Conservation (phyloP, 441 rosid species). For the Codiaeum variegatum region DNA sequence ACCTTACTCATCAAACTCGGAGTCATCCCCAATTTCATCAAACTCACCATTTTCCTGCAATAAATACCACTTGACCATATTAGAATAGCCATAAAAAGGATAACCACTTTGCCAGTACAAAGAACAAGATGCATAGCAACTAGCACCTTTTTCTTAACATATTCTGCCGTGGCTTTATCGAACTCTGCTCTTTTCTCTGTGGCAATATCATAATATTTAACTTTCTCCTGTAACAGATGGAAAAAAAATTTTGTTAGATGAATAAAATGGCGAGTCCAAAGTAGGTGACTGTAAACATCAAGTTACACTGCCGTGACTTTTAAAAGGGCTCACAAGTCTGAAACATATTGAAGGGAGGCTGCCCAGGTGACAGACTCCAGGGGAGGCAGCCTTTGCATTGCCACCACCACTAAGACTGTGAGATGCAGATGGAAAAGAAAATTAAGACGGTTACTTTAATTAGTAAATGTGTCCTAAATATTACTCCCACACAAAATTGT, state of each 20-base stretch:
- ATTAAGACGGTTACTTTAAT: not conserved
- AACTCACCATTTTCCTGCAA: constrained; percentile 64
- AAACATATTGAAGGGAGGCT: not conserved
- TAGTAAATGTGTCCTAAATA: not conserved
- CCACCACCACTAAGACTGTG: not conserved
- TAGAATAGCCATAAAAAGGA: not conserved
- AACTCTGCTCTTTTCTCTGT: constrained; percentile 82
- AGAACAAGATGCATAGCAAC: not conserved
- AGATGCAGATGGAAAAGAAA: not conserved
- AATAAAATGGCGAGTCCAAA: not conserved
- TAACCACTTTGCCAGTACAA: not conserved
- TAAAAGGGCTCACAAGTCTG: not conserved
- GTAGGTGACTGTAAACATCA: not conserved
- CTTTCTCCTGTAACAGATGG: constrained; percentile 59
- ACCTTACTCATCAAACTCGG: constrained; percentile 49
- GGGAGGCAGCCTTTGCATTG: not conserved
- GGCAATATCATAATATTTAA: constrained; percentile 81
- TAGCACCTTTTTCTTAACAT: constrained; percentile 61
- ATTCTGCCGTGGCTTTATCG: constrained; percentile 66
- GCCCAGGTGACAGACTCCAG: not conserved
- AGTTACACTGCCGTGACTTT: not conserved
- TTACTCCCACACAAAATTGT: not conserved
- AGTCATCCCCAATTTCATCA: constrained; percentile 57
- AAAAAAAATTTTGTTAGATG: constrained; percentile 14
- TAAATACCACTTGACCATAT: not conserved